Percentiles rank a stretch among this genome's conserved stretches.
phyloP scores from a whole-genome alignment of 306 rosid genomes.

The Vicia villosa region DNA sequence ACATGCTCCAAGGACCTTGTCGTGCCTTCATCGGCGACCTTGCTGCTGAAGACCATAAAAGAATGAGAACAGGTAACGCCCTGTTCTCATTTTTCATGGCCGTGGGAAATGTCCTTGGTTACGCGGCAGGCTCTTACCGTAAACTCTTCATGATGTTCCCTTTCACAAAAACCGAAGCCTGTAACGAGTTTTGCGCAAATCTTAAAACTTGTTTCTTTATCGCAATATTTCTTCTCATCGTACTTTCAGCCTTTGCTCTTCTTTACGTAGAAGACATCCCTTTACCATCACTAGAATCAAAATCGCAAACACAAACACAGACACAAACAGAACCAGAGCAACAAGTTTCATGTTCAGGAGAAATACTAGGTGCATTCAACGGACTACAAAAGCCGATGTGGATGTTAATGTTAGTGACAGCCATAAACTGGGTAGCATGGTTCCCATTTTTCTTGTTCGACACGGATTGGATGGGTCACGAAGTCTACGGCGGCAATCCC shows the following conservation, averaged over 20 bases:
- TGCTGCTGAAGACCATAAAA: slow-evolving; percentile 40
- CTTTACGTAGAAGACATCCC: slow-evolving; percentile 36
- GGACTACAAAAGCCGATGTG: slow-evolving; percentile 61
- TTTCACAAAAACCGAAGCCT: slow-evolving; percentile 56
- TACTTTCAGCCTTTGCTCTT: slow-evolving; percentile 35
- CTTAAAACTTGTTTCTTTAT: slow-evolving; percentile 70
- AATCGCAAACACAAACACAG: not conserved
- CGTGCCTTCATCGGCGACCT: slow-evolving; percentile 64
- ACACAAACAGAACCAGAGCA: not conserved
- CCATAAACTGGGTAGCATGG: slow-evolving; percentile 80
- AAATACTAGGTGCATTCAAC: slow-evolving; percentile 42
- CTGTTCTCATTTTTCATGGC: slow-evolving; percentile 79
- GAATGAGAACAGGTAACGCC: slow-evolving; percentile 39
- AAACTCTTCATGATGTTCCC: slow-evolving; percentile 47
- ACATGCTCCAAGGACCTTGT: slow-evolving; percentile 73
- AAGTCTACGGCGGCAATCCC: slow-evolving; percentile 69
- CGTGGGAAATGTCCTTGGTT: slow-evolving; percentile 64
- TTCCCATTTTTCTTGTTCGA: slow-evolving; percentile 69
- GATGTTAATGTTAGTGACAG: slow-evolving; percentile 61
- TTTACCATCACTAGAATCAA: not conserved
- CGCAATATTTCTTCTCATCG: slow-evolving; percentile 37
- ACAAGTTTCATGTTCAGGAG: slow-evolving; percentile 16
- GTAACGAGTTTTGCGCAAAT: slow-evolving; percentile 67
- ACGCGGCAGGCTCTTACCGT: slow-evolving; percentile 56
- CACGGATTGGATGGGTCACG: slow-evolving; percentile 90